Evolutionary conservation across 345 rosid species (phyloP), one percentile per base, ranked within the genome.

Genomic region (Lepidium sativum): DNA sequence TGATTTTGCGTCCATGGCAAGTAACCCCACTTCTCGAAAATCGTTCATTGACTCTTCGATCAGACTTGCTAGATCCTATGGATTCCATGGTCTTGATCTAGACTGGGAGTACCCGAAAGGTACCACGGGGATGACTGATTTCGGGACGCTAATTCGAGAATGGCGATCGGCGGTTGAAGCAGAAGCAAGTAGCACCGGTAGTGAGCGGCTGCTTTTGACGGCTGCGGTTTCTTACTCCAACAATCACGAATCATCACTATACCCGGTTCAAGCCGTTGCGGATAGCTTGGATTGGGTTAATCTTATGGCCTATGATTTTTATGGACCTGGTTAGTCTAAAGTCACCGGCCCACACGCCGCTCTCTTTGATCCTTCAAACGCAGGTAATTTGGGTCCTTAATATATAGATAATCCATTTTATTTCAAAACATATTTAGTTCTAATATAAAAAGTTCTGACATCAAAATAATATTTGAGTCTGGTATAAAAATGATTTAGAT

Each of bases 41-140:
- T 65, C 84, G 1, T 84, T 84, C 63, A 80, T 84, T 11, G 74
- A 74, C 48, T 81, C 89, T 29, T 80, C 89, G 1, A 80, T 84
- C n/a, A 61, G 18, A 3, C 10, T 80, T 27, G 84, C 86, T 6
- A 66, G 88, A 38, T 67, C 81, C 2, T 58, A 78, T 40, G 79
- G 77, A 7, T 81, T 81, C 58, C 65, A 81, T 49, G 92, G 92
- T 65, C 79, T 83, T 13, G 92, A 86, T 48, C 82, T 86, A 8
- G 82, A 80, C 15, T 83, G 86, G 92, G 86, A 80, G 48, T 72
- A 67, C 32, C 88, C 86, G 6, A 25, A 40, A 17, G 57, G 35
- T 3, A 52, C 72, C 0, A 44, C 75, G 12, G 74, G 77, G 44
- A 83, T 81, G 88, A 56, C 16, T 62, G 65, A 77, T 53, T 61